These are phyloP conservation scores for Xylaria multiplex DNA, from an alignment of 2,329 filamentous ascomycete genomes.

Conservation along the genomic window DNA sequence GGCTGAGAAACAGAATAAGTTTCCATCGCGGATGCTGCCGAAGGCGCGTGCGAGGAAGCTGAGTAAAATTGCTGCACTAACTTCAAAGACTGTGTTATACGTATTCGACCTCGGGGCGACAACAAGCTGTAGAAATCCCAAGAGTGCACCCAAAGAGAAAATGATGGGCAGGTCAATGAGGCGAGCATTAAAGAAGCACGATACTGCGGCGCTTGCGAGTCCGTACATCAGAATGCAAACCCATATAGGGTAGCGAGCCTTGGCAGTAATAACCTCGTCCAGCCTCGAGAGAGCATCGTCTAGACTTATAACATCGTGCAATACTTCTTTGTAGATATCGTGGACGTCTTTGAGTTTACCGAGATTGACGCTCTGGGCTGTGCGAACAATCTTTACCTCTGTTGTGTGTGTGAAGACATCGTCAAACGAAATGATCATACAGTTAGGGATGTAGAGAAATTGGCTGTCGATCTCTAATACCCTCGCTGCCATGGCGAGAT, in stretches of 20 bases:
- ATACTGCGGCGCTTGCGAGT: conserved; percentile 78
- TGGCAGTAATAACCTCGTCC: conserved; percentile 62
- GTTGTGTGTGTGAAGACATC: conserved; percentile 76
- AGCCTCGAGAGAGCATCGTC: conserved; percentile 74
- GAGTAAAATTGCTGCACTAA: conserved; percentile 67
- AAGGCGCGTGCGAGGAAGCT: conserved; percentile 74
- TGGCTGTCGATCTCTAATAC: conserved; percentile 87
- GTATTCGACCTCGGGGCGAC: conserved; percentile 80
- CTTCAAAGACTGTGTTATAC: conserved; percentile 64
- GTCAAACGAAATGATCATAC: conserved; percentile 92
- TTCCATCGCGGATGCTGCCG: conserved; percentile 68
- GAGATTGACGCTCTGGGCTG: conserved; percentile 74
- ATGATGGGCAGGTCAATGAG: conserved; percentile 81
- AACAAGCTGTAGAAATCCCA: conserved; percentile 78
- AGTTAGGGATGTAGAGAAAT: conserved; percentile 87
- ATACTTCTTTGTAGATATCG: conserved; percentile 80
- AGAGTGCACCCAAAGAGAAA: conserved; percentile 78
- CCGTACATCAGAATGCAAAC: conserved; percentile 75
- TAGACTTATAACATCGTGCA: conserved; percentile 77
- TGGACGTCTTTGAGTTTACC: conserved; percentile 78
- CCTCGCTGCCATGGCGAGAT: conserved; percentile 87
- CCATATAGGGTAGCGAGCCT: conserved; percentile 62
- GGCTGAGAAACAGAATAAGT: conserved; percentile 75
- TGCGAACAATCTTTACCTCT: conserved; percentile 80
- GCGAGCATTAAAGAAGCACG: conserved; percentile 81